A percentile compares a stretch with the other conserved stretches of the same genome.
phyloP scores from a whole-genome alignment of 805 yeast genomes.

The Soucietia sequanensis region DNA sequence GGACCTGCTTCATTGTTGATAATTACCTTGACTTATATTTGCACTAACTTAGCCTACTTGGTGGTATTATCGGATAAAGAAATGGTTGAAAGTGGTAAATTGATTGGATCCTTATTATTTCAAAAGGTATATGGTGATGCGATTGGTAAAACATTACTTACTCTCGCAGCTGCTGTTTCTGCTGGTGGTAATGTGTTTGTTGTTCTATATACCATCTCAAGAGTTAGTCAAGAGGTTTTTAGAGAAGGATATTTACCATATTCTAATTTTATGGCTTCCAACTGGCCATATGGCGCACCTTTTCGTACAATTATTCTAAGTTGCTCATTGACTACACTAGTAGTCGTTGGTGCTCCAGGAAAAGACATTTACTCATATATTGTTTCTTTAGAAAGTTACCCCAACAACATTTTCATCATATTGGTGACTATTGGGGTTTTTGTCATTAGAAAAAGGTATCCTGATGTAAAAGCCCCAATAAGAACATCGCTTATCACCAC shows the following conservation, averaged over 20 bases:
- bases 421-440: conserved; percentile 58
- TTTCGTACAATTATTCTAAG: conserved; percentile 49
- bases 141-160: conserved; percentile 53
- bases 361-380: conserved; percentile 53
- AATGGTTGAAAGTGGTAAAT: conserved; percentile 52
- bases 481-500: conserved; percentile 52
- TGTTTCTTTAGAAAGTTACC: conserved; percentile 52
- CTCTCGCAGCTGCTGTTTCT: conserved; percentile 58
- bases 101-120: conserved; percentile 58
- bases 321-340: conserved; percentile 36
- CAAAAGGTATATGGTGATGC: conserved; percentile 53
- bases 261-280: conserved; percentile 50
- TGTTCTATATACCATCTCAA: conserved; percentile 54
- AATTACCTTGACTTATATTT: conserved; percentile 47
- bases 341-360: conserved; percentile 41
- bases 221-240: conserved; percentile 65
- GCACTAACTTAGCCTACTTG: conserved; percentile 57
- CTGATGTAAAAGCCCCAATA: conserved; percentile 49
- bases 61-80: conserved; percentile 54
- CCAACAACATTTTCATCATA: conserved; percentile 48
- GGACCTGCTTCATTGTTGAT: conserved; percentile 55
- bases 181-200: conserved; percentile 65
- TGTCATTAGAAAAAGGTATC: conserved; percentile 49
- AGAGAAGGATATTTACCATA: conserved; percentile 63
- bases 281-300: conserved; percentile 58